These are phyloP conservation scores for Russula sp. DNA, from an alignment of 768 basidiomycete genomes.

Conservation along the genomic window DNA sequence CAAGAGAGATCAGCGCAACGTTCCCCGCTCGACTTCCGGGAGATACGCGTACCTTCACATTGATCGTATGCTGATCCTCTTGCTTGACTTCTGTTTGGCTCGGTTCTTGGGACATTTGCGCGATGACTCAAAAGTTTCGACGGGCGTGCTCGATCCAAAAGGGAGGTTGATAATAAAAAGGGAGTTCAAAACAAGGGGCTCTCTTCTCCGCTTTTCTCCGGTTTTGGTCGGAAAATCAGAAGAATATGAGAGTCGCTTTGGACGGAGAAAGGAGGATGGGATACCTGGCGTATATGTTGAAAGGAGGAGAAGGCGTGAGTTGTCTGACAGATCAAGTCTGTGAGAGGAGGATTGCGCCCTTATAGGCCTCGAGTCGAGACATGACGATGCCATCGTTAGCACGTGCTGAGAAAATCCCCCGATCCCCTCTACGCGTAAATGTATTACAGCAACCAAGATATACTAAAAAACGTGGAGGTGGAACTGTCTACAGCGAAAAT, in stretches of 20 bases:
- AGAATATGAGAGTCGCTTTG: not conserved
- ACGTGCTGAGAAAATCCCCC: constrained; percentile 17
- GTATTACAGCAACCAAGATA: not conserved
- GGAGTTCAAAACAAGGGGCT: not conserved
- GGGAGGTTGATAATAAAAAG: not conserved
- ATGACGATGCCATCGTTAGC: not conserved
- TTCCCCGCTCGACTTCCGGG: not conserved
- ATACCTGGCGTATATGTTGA: not conserved
- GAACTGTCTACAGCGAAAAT: not conserved
- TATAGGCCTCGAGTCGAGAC: not conserved
- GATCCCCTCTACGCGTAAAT: too few relatives aligned
- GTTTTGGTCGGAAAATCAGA: too few relatives aligned
- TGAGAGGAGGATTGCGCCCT: constrained; percentile 5
- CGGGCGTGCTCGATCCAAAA: not conserved
- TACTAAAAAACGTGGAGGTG: not conserved
- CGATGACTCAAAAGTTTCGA: not conserved
- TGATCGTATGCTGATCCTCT: constrained; percentile 57
- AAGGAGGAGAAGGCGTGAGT: constrained; percentile 4
- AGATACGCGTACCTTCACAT: constrained; percentile 56
- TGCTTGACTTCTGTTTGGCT: constrained; percentile 25
- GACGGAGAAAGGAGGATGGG: not conserved
- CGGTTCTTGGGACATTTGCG: constrained; percentile 5
- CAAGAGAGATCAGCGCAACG: not conserved
- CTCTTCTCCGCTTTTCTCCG: not conserved
- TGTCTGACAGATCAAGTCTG: constrained; percentile 2